Conservation (phyloP, 495 filamentous ascomycete species). For the Aspergillus avenaceus region DNA sequence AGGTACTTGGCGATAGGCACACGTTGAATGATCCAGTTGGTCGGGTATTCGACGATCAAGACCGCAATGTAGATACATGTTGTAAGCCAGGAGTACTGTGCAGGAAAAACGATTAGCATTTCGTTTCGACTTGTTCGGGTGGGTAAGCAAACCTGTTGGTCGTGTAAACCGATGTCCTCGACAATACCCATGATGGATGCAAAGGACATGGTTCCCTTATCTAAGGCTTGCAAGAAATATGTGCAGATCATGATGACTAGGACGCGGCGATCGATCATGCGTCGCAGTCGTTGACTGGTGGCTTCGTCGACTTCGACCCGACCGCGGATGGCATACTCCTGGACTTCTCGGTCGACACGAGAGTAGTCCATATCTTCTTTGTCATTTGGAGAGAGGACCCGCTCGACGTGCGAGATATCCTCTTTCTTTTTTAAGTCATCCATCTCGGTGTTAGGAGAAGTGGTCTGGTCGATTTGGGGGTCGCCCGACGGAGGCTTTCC, state of each 20-base stretch:
- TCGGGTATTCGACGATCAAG: constrained; percentile 52
- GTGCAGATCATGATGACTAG: constrained; percentile 46
- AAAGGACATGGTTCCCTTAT: constrained; percentile 68
- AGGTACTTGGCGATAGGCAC: constrained; percentile 62
- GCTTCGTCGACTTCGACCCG: constrained; percentile 49
- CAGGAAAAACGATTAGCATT: not conserved
- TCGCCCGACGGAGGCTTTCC: not conserved
- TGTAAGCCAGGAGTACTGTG: constrained; percentile 49
- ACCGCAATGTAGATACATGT: constrained; percentile 54
- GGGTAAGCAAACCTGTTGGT: constrained; percentile 37
- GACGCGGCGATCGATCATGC: constrained; percentile 52
- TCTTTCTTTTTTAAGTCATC: constrained; percentile 9
- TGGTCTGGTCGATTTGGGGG: not conserved
- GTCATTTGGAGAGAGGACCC: constrained; percentile 33
- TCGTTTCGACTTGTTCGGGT: not conserved
- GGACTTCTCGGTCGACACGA: constrained; percentile 60
- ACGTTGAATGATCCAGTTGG: constrained; percentile 54
- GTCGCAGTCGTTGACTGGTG: constrained; percentile 47
- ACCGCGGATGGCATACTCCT: constrained; percentile 53
- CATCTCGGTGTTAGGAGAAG: not conserved
- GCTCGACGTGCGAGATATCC: constrained; percentile 49
- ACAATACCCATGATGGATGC: constrained; percentile 66
- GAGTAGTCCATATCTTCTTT: constrained; percentile 49
- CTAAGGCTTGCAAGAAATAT: constrained; percentile 71
- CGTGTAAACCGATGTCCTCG: constrained; percentile 48